Conservation (phyloP, 768 basidiomycete genomes). For the Russula sp. region DNA sequence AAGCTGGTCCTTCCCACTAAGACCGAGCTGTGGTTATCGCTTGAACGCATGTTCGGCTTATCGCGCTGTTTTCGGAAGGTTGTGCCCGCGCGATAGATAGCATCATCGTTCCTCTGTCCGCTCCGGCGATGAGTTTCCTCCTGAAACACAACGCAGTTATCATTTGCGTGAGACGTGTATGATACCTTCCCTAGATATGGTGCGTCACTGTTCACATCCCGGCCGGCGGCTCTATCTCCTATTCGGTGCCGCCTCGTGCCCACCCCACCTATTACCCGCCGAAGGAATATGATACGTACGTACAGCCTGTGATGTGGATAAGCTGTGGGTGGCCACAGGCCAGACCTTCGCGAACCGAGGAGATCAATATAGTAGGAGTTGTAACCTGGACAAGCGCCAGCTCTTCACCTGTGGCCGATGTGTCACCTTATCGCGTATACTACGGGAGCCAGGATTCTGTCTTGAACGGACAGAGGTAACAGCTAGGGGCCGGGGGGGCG, state of each 20-base stretch:
- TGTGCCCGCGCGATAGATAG: conserved; percentile 9
- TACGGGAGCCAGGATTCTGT: neutral
- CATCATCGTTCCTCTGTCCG: conserved; percentile 5
- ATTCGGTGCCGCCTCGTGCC: conserved; percentile 8
- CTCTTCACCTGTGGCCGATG: neutral
- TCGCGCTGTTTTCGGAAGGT: conserved; percentile 8
- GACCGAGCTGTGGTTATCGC: conserved; percentile 1
- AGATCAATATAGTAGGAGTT: neutral
- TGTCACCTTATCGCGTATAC: neutral
- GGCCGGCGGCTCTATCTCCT: neutral
- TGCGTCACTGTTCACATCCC: neutral
- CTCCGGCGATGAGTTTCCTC: neutral
- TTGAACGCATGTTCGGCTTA: neutral
- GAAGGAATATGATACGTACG: neutral
- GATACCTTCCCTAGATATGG: neutral
- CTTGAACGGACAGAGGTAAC: neutral
- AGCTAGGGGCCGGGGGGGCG: neutral
- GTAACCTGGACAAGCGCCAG: neutral
- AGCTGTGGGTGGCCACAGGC: conserved; percentile 1
- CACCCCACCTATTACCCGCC: neutral
- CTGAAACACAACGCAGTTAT: neutral
- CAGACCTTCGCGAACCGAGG: conserved; percentile 1
- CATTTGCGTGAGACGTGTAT: neutral
- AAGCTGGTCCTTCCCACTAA: neutral
- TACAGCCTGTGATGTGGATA: conserved; percentile 15